phyloP scores from a whole-genome alignment of 306 rosid species.

The Corylus heterophylla region DNA sequence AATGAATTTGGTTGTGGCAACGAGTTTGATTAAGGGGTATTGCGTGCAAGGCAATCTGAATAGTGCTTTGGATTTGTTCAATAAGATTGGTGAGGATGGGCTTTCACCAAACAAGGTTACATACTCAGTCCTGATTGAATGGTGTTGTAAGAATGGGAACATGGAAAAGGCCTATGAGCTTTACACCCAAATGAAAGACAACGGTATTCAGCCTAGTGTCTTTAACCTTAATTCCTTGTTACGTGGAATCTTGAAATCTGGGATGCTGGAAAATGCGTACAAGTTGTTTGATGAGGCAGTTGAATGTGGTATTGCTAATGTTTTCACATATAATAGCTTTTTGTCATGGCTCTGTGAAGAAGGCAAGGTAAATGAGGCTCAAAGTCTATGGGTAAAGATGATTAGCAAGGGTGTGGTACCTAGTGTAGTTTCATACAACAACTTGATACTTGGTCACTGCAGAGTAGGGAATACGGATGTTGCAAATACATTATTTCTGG shows the following conservation, averaged over 20 bases:
- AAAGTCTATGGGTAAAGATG: slow-evolving; percentile 60
- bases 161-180: slow-evolving; percentile 63
- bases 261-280: slow-evolving; percentile 47
- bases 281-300: slow-evolving; percentile 64
- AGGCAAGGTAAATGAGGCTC: slow-evolving; percentile 62
- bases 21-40: slow-evolving; percentile 63
- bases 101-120: slow-evolving; percentile 46
- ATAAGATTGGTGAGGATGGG: slow-evolving; percentile 43
- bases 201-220: slow-evolving; percentile 46
- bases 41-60: slow-evolving; percentile 53
- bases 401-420: slow-evolving; percentile 48
- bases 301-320: slow-evolving; percentile 51
- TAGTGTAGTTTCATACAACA: slow-evolving; percentile 58
- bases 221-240: slow-evolving; percentile 45
- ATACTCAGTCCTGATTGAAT: slow-evolving; percentile 53
- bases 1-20: slow-evolving; percentile 46
- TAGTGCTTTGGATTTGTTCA: slow-evolving; percentile 56
- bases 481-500: slow-evolving; percentile 43
- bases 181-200: slow-evolving; percentile 57
- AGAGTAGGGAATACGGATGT: slow-evolving; percentile 49
- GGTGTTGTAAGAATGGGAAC: slow-evolving; percentile 56
- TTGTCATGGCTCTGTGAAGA: slow-evolving; percentile 50
- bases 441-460: slow-evolving; percentile 65
- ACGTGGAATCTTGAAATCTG: slow-evolving; percentile 45
- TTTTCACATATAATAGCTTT: slow-evolving; percentile 47